These are phyloP conservation scores for Chenopodium suecicum DNA, from an alignment of 148 eudicot genomes.

Conservation along the genomic window DNA sequence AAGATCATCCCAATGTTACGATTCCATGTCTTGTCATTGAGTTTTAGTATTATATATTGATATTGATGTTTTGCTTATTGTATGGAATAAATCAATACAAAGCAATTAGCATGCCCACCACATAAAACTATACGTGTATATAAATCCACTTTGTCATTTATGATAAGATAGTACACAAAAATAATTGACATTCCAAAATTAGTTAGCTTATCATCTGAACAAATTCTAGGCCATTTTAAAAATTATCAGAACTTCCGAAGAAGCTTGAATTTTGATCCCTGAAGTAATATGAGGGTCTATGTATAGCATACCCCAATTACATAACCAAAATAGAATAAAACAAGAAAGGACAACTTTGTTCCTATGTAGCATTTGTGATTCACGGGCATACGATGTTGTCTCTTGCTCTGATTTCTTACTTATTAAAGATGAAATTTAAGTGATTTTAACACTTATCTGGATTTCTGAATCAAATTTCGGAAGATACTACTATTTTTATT, in stretches of 20 bases:
- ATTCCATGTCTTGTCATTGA: too few relatives aligned
- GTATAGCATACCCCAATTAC: background rate
- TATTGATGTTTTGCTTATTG: background rate
- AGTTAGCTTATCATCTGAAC: background rate
- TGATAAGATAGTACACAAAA: background rate
- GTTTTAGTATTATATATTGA: too few relatives aligned
- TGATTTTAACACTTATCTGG: background rate
- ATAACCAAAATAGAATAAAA: constrained; percentile 4
- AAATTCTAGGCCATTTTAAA: background rate
- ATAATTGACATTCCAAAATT: background rate
- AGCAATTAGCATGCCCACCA: background rate
- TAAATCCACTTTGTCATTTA: background rate
- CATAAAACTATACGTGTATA: background rate
- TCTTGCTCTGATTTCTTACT: background rate
- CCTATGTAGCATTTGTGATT: background rate
- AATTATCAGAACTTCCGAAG: too few relatives aligned
- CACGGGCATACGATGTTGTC: background rate
- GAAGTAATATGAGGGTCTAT: background rate
- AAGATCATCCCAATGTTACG: too few relatives aligned
- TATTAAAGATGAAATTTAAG: background rate
- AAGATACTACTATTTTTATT: background rate
- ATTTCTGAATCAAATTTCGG: background rate
- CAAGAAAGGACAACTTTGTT: background rate
- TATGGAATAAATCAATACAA: background rate
- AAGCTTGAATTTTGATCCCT: background rate